Base-by-base conservation (phyloP, 345 rosid genomes). In the Moricandia arvensis region DNA sequence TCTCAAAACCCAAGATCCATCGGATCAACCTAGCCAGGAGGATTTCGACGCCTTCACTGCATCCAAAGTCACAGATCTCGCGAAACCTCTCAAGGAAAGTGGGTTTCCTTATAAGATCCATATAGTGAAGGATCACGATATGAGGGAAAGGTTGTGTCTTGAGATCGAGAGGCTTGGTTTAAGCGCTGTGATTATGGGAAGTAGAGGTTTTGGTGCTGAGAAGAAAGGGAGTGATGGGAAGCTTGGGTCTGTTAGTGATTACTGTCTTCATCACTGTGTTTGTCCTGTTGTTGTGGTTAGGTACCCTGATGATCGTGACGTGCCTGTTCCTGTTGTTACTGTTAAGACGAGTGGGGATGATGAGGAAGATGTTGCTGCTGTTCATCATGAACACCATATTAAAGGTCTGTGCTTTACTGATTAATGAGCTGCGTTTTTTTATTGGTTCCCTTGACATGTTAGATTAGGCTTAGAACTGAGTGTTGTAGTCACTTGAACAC, bases 271-370 rank as follows among this genome's bases (percentile, higher is more conserved):
- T n/a, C 93, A 91, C 82, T 91, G 98, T 66, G 85, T 86, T 63
- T 93, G 98, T 73, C 98, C 98, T 3, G 98, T 93, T 30, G 89
- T 93, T 59, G 93, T 91, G n/a, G 86, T 81, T 26, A 83, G 87
- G 38, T 81, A 45, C 61, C 85, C 87, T 4, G 86, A 79, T 5
- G 83, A 76, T 66, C 80, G 76, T 29, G 84, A 83, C 16, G 78
- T 65, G 34, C 72, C 81, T 54, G 75, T 47, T 3, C 82, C 82
- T 69, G 63, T 68, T 63, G 82, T 73, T 57, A 74, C 82, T 8
- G 63, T 69, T 29, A 79, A 64, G 75, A 6, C 75, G 0, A 47
- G 37, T 74, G 72, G 13, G 4, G 63, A 26, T 73, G 81, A 60
- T 79, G 74, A 67, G 15, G 72, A 62, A 24, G 69, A 29, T 61